Conservation (phyloP, 2,329 filamentous ascomycete species). For the Penicillium paneum region DNA sequence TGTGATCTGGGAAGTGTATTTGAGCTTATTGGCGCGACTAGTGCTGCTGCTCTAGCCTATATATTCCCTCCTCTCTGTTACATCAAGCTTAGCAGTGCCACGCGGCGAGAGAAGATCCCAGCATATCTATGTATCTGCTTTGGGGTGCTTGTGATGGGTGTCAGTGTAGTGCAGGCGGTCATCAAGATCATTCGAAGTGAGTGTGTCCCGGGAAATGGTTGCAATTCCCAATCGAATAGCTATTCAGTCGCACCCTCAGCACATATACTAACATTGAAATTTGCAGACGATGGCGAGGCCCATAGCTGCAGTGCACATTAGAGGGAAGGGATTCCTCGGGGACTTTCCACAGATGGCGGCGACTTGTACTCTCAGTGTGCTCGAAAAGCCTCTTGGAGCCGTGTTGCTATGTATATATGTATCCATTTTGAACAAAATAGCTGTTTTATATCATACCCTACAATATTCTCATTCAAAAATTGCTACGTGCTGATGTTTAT, state of each 20-base stretch:
- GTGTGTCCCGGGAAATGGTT: conserved; percentile 9
- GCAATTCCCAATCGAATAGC: not conserved
- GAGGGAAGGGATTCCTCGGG: not conserved
- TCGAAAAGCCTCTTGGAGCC: not conserved
- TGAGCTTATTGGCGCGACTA: conserved; percentile 92
- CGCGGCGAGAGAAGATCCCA: conserved; percentile 70
- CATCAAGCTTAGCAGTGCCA: conserved; percentile 79
- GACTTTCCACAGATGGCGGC: not conserved
- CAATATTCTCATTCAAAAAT: not conserved
- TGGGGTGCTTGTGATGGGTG: conserved; percentile 74
- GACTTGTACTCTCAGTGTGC: not conserved
- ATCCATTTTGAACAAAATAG: not conserved
- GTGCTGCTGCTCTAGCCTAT: conserved; percentile 89
- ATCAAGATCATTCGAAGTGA: conserved; percentile 59
- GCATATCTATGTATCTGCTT: conserved; percentile 71
- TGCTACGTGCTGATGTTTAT: not conserved
- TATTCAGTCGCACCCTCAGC: not conserved
- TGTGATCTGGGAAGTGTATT: conserved; percentile 94
- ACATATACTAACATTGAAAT: conserved; percentile 33
- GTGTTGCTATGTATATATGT: not conserved
- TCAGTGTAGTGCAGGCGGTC: conserved; percentile 71
- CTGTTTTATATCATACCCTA: not conserved
- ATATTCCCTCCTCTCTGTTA: conserved; percentile 94
- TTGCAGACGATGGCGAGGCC: conserved; percentile 2
- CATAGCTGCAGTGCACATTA: conserved; percentile 8